Conservation (phyloP, 345 rosid genomes). For the Gossypium thurberi region DNA sequence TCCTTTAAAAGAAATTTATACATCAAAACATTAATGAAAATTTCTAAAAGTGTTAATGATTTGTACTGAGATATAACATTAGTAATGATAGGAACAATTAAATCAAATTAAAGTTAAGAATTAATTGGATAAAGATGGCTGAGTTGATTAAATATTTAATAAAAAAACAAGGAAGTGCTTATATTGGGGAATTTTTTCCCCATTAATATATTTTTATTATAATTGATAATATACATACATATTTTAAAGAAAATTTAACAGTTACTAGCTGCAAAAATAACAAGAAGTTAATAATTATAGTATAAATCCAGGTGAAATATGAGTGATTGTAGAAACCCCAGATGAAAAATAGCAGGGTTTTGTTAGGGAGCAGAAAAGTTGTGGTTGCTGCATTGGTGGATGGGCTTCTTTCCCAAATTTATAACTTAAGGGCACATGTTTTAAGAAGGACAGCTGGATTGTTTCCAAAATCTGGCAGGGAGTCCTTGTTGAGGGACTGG, state of each 20-base stretch:
- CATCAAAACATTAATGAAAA: no score
- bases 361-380: neutral
- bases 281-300: neutral
- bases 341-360: constrained; percentile 8
- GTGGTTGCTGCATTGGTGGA: neutral
- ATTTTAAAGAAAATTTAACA: neutral
- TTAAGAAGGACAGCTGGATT: constrained; percentile 10
- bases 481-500: constrained; percentile 79
- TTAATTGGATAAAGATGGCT: no score
- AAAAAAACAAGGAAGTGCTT: neutral
- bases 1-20: no score
- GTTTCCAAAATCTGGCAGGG: constrained; percentile 58
- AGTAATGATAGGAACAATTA: no score
- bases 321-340: constrained; percentile 5
- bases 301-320: neutral
- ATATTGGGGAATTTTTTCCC: neutral
- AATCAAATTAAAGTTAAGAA: no score
- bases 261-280: neutral
- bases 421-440: constrained; percentile 6
- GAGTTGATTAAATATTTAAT: neutral
- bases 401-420: neutral
- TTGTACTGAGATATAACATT: no score
- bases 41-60: no score
- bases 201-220: neutral
- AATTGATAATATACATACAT: neutral